phyloP scores from a whole-genome alignment of 345 rosid genomes.

The Moricandia arvensis region DNA sequence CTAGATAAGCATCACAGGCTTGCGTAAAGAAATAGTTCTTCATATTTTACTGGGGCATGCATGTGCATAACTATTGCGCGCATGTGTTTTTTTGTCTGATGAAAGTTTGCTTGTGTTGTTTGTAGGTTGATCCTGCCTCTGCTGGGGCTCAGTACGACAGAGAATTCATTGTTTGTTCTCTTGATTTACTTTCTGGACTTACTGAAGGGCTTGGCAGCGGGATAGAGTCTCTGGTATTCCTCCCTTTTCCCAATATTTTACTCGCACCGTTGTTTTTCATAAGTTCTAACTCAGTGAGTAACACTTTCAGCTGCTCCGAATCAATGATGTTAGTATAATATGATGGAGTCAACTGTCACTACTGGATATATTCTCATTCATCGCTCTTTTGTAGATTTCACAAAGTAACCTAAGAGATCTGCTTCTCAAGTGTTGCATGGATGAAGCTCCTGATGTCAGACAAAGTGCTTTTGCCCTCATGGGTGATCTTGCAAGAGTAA shows the following conservation, averaged over 20 bases:
- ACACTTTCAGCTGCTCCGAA: background rate
- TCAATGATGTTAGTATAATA: background rate
- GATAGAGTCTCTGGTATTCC: constrained; percentile 85
- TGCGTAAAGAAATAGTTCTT: background rate
- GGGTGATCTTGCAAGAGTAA: constrained; percentile 76
- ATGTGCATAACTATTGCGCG: background rate
- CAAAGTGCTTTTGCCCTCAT: constrained; percentile 94
- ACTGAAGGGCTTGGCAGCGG: constrained; percentile 89
- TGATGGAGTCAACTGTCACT: background rate
- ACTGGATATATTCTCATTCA: constrained; percentile 7
- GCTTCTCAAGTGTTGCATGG: constrained; percentile 88
- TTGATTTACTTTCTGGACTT: constrained; percentile 96
- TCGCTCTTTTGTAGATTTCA: constrained; percentile 52
- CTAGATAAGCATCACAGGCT: constrained; percentile 8
- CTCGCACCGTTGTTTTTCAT: background rate
- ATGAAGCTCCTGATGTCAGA: constrained; percentile 69
- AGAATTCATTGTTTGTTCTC: constrained; percentile 86
- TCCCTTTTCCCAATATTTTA: constrained; percentile 11
- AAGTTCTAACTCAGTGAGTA: background rate
- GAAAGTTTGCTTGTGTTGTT: constrained; percentile 22
- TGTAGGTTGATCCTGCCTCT: constrained; percentile 73
- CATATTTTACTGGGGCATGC: background rate
- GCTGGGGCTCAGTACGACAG: constrained; percentile 81
- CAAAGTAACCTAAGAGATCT: constrained; percentile 74
- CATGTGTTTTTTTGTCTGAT: constrained; percentile 5